phyloP scores from a whole-genome alignment of 306 rosid species.

The Canavalia gladiata region DNA sequence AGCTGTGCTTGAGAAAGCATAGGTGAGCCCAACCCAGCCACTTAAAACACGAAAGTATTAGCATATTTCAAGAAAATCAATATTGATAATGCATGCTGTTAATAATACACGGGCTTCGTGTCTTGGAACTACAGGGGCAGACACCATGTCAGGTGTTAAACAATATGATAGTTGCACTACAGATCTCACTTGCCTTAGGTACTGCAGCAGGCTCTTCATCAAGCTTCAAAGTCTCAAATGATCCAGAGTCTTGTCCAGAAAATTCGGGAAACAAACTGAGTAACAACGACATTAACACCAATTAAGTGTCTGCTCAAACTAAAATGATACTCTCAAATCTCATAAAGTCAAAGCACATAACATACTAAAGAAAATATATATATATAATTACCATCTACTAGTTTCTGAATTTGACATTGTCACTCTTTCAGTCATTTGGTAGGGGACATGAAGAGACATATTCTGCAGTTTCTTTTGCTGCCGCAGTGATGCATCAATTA shows the following conservation, averaged over 20 bases:
- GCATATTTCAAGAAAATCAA: background rate
- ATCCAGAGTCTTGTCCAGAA: constrained; percentile 56
- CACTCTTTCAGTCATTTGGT: constrained; percentile 58
- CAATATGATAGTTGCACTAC: background rate
- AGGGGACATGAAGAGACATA: constrained; percentile 69
- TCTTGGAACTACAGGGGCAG: constrained; percentile 4
- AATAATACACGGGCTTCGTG: constrained; percentile 1
- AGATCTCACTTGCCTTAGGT: constrained; percentile 68
- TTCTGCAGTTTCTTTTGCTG: constrained; percentile 88
- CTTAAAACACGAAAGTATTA: constrained; percentile 32
- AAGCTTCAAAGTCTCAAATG: constrained; percentile 58
- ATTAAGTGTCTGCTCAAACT: constrained; percentile 25
- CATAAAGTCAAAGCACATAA: background rate
- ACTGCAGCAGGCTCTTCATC: constrained; percentile 65
- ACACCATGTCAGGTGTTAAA: constrained; percentile 23
- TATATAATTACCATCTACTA: constrained; percentile 60
- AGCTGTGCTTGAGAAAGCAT: constrained; percentile 14
- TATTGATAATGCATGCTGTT: background rate
- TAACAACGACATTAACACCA: constrained; percentile 22
- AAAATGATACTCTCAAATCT: constrained; percentile 9
- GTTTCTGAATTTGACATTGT: constrained; percentile 57
- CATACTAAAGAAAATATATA: background rate
- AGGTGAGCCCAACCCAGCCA: background rate
- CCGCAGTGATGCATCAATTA: constrained; percentile 69
- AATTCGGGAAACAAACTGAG: constrained; percentile 69